Evolutionary conservation across 192 early-diverging fungal genomes (phyloP).

Genomic region (Cladochytrium replicatum): DNA sequence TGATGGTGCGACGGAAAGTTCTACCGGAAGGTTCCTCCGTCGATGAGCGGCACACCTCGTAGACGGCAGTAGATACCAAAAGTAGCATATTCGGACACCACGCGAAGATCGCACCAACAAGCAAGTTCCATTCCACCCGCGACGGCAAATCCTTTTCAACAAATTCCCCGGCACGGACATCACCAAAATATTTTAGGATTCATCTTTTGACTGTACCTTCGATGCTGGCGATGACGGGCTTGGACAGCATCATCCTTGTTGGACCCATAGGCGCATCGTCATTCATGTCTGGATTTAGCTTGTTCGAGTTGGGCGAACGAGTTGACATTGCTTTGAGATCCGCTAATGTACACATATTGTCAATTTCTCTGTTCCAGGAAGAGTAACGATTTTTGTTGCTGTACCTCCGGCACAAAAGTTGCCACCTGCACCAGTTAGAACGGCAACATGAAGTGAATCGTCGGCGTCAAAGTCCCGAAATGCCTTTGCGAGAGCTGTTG

Average conservation of each 20-base stretch:
- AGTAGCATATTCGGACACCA: slow-evolving; percentile 25
- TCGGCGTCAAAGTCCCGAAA: slow-evolving; percentile 40
- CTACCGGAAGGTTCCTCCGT: slow-evolving; percentile 34
- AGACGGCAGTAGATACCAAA: slow-evolving; percentile 40
- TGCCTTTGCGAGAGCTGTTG: slow-evolving; percentile 28
- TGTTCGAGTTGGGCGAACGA: too few species aligned
- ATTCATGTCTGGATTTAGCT: too few species aligned
- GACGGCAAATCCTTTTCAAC: slow-evolving; percentile 40
- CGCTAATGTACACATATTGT: too few species aligned
- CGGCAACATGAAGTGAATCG: not conserved
- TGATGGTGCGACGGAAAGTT: not conserved
- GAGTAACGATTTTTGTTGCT: too few species aligned
- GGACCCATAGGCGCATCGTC: slow-evolving; percentile 32
- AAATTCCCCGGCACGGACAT: too few species aligned
- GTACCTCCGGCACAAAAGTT: too few species aligned
- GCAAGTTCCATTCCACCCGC: slow-evolving; percentile 45
- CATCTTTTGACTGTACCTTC: too few species aligned
- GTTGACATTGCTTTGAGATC: too few species aligned
- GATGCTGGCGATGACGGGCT: slow-evolving; percentile 43
- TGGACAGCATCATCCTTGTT: slow-evolving; percentile 36
- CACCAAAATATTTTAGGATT: too few species aligned
- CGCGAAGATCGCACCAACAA: slow-evolving; percentile 40
- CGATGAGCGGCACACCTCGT: slow-evolving; percentile 40
- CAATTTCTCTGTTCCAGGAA: too few species aligned
- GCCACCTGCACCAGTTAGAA: too few species aligned